Evolutionary conservation across 768 basidiomycete genomes (phyloP).

Genomic region (Filobasidium wieringae): DNA sequence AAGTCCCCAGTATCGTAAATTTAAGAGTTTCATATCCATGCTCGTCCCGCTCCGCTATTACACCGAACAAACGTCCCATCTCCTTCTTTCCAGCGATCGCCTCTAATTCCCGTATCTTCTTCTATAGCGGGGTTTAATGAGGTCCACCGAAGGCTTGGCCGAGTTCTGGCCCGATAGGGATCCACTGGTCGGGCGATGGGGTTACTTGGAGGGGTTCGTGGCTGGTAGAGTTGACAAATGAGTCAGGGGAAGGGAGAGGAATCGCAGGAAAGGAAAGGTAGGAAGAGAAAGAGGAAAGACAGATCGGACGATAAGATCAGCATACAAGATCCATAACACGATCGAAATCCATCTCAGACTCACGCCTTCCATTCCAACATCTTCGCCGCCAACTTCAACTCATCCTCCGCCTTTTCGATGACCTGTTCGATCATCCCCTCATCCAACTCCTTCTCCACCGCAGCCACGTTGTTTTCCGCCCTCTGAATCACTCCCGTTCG

Average conservation of each 20-base stretch:
- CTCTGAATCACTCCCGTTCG: conserved; percentile 62
- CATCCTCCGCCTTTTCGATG: conserved; percentile 67
- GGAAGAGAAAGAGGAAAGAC: not conserved
- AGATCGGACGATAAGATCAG: conserved; percentile 9
- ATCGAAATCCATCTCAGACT: conserved; percentile 39
- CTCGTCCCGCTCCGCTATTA: too few species aligned
- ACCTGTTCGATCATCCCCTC: conserved; percentile 83
- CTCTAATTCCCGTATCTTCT: too few species aligned
- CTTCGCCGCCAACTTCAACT: conserved; percentile 61
- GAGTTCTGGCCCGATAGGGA: conserved; percentile 28
- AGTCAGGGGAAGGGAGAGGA: not conserved
- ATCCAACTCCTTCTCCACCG: conserved; percentile 61
- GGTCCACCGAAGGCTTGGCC: conserved; percentile 2
- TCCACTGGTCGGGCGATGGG: conserved; percentile 75
- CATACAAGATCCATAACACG: not conserved
- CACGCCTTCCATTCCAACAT: conserved; percentile 96
- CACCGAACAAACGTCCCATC: too few species aligned
- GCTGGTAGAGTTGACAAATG: conserved; percentile 40
- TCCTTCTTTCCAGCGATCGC: too few species aligned
- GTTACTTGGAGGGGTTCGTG: conserved; percentile 83
- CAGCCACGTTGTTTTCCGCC: conserved; percentile 52
- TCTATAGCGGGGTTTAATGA: too few species aligned
- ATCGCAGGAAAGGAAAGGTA: not conserved
- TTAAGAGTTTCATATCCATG: too few species aligned
- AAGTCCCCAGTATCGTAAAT: too few species aligned